Evolutionary conservation across 2,329 filamentous ascomycete genomes (phyloP).

Genomic region (Pseudogymnoascus verrucosus): DNA sequence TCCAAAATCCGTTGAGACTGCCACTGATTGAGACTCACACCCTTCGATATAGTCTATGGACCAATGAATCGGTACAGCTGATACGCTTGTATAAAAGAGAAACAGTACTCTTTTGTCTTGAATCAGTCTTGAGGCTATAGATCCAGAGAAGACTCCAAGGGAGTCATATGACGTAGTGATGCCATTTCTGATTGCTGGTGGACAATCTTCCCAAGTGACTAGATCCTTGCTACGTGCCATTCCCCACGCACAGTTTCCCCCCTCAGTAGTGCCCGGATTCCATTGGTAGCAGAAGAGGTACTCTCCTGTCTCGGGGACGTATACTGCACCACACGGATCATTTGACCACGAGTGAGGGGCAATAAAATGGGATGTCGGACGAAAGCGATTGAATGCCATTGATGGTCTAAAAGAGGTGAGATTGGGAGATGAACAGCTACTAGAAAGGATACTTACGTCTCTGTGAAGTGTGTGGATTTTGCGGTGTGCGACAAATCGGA

Average conservation of each 20-base stretch:
- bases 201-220: background rate
- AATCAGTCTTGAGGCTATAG: conserved; percentile 15
- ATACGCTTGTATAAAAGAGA: conserved; percentile 20
- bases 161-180: conserved; percentile 16
- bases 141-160: conserved; percentile 19
- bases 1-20: conserved; percentile 19
- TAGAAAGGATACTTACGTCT: background rate
- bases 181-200: conserved; percentile 7
- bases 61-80: conserved; percentile 19
- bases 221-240: background rate
- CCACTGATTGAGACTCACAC: conserved; percentile 19
- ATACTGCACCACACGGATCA: background rate
- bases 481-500: background rate
- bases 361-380: background rate
- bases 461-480: background rate
- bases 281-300: background rate
- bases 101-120: conserved; percentile 15
- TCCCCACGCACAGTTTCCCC: background rate
- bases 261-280: background rate
- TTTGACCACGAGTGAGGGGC: background rate
- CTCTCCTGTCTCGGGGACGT: background rate
- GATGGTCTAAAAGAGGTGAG: background rate
- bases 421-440: background rate
- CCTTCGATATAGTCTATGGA: conserved; percentile 17
- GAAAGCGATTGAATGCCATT: background rate